phyloP scores from a whole-genome alignment of 2,329 filamentous ascomycete genomes.

The Colletotrichum paranaense region DNA sequence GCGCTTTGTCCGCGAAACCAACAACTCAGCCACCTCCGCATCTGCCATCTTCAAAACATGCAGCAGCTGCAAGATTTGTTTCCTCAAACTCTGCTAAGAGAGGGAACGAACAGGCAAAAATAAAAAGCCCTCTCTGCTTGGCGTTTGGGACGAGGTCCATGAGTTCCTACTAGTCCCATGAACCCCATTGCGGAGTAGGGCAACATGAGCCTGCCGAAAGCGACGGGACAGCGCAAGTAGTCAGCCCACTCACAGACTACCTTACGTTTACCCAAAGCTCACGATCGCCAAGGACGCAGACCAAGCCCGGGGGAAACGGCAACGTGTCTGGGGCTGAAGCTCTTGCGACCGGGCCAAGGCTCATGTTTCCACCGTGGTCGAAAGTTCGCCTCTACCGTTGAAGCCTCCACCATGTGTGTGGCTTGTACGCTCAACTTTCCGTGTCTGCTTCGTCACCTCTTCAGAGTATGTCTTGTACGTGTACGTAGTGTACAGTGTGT shows the following conservation, averaged over 20 bases:
- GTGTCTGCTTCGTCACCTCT: neutral
- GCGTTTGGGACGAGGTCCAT: neutral
- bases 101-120: neutral
- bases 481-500: neutral
- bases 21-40: neutral
- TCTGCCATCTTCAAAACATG: neutral
- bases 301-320: neutral
- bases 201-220: neutral
- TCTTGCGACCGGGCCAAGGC: conserved; percentile 27
- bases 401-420: neutral
- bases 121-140: neutral
- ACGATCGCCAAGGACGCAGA: neutral
- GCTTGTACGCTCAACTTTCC: neutral
- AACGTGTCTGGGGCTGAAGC: conserved; percentile 5
- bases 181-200: no score
- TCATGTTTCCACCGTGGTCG: neutral
- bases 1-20: neutral
- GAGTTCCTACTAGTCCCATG: no score
- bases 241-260: neutral
- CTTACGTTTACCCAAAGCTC: no score
- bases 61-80: neutral
- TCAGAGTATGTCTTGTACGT: neutral
- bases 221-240: neutral
- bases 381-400: neutral
- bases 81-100: neutral